A percentile compares a stretch with the other conserved stretches of the same genome.
phyloP scores from a whole-genome alignment of 768 basidiomycete genomes.

The Pulveroboletus sp. region DNA sequence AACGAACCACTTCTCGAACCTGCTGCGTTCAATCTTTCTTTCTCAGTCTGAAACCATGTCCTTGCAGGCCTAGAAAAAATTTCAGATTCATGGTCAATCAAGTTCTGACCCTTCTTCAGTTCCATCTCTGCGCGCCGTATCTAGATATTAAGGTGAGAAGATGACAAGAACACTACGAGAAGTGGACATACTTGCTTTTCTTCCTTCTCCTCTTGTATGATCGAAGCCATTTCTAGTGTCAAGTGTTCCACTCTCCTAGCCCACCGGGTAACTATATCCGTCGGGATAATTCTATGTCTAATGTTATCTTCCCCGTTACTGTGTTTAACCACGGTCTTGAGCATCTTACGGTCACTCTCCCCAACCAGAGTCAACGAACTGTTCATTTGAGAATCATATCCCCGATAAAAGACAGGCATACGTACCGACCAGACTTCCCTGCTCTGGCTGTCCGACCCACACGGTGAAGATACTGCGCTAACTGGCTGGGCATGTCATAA shows the following conservation, averaged over 20 bases:
- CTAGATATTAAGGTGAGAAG: slow-evolving; percentile 37
- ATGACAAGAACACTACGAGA: not conserved
- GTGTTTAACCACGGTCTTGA: slow-evolving; percentile 93
- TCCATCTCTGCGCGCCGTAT: slow-evolving; percentile 94
- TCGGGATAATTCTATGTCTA: slow-evolving; percentile 81
- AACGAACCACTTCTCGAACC: slow-evolving; percentile 41
- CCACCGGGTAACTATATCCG: slow-evolving; percentile 71
- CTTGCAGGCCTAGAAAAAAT: slow-evolving; percentile 91
- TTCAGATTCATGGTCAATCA: slow-evolving; percentile 89
- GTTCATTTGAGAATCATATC: slow-evolving; percentile 7
- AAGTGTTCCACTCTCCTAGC: slow-evolving; percentile 61
- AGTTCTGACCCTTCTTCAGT: slow-evolving; percentile 88
- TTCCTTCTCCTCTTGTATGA: slow-evolving; percentile 89
- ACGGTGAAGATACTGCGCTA: slow-evolving; percentile 93
- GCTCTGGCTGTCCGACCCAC: slow-evolving; percentile 97
- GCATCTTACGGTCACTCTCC: slow-evolving; percentile 92
- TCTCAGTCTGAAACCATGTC: slow-evolving; percentile 95
- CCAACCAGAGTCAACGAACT: slow-evolving; percentile 95
- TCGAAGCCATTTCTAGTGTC: slow-evolving; percentile 72
- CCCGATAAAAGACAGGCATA: slow-evolving; percentile 7
- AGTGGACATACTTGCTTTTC: slow-evolving; percentile 73
- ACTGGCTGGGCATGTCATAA: slow-evolving; percentile 94
- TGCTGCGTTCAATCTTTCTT: slow-evolving; percentile 78
- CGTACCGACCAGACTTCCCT: slow-evolving; percentile 85
- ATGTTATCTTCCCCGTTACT: slow-evolving; percentile 74